Base-by-base conservation (phyloP, 345 rosid genomes). In the Gossypium mustelinum region DNA sequence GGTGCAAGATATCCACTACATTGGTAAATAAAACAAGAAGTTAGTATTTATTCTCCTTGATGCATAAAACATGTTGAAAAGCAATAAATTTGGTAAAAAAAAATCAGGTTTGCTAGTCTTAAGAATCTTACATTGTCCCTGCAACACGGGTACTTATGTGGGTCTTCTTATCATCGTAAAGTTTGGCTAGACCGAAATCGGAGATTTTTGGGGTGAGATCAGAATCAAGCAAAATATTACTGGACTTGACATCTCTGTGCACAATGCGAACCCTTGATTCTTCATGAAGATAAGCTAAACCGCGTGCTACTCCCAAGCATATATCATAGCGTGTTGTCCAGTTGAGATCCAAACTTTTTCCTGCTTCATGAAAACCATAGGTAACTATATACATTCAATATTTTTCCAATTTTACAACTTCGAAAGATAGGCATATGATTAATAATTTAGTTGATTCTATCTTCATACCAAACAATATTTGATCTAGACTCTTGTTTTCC, bases 161-260 rank as follows among this genome's bases (percentile, higher is more conserved):
- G 29, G 89, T 86, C 79, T 85, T 79, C 45, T 81, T 82, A 59
- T 86, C 90, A 76, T 86, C 85, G 8, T 84, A 88, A 55, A 86
- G 90, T 69, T 86, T 88, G n/a, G 88, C 90, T 79, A 88, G 70
- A 48, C 89, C 92, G 65, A 86, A 88, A 81, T 88, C 89, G 48
- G 89, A 88, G 22, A 85, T 88, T 77, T 88, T 88, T 14, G 92
- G 89, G 25, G 68, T 44, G 43, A 88, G 87, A 43, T 82, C 75
- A 60, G 81, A 77, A 70, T 82, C 87, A 51, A 88, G 87, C 50
- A 88, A 75, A 59, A 84, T 84, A 50, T 86, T 85, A 50, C 85
- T 86, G 29, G 86, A 75, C 73, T 88, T 85, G 75, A 86, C 87
- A 78, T 88, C 92, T 72, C 92, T 82, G 45, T 88, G 87, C 2